Evolutionary conservation across 768 basidiomycete genomes (phyloP).

Genomic region (Mrakia hoshinonis): DNA sequence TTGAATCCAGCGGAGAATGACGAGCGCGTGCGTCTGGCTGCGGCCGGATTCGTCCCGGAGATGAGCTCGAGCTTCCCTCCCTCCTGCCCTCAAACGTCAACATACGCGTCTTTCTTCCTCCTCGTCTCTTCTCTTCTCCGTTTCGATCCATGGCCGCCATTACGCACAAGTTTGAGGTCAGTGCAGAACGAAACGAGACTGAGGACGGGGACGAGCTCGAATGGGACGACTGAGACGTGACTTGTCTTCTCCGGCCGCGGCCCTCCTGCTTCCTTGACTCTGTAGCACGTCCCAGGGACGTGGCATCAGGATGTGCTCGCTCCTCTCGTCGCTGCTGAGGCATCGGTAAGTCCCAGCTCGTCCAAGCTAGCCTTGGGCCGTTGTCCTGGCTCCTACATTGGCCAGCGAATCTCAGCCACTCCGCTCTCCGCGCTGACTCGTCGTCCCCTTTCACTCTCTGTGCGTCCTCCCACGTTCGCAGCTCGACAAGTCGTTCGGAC

Average conservation of each 20-base stretch:
- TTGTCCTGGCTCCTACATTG: not conserved
- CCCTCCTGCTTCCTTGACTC: no score
- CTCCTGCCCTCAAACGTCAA: no score
- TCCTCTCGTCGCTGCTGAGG: constrained; percentile 11
- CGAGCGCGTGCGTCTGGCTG: no score
- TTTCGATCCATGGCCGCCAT: not conserved
- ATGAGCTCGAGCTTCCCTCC: no score
- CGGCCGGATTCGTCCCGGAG: no score
- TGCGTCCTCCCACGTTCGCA: not conserved
- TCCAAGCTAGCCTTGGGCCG: not conserved
- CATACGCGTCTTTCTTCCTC: not conserved
- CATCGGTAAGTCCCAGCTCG: not conserved
- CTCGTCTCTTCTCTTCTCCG: not conserved
- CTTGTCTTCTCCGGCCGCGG: not conserved
- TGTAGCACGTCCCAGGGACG: constrained; percentile 6
- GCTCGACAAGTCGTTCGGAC: constrained; percentile 21
- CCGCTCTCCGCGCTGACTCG: not conserved
- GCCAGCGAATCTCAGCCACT: not conserved
- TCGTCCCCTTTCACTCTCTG: not conserved
- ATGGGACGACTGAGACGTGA: not conserved
- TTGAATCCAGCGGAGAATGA: no score
- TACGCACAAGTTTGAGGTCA: constrained; percentile 6
- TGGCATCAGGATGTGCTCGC: constrained; percentile 17
- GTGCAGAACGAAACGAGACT: no score
- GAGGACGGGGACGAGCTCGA: not conserved